Evolutionary conservation across 2,329 filamentous ascomycete genomes (phyloP), one percentile per base, ranked within the genome.

Genomic region (Arachnomyces sp.): DNA sequence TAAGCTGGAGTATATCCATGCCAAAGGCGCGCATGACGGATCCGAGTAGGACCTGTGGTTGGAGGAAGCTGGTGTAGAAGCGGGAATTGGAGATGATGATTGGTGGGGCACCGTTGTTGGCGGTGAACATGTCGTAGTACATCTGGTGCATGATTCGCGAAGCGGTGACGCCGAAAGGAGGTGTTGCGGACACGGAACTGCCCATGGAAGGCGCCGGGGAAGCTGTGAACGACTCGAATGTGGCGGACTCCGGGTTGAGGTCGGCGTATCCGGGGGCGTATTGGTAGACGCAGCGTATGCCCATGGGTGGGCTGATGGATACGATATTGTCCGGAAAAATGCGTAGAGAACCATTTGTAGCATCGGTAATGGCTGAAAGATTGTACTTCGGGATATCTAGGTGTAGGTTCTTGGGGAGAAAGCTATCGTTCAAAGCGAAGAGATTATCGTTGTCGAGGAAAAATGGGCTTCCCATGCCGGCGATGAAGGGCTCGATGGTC

Each of bases 21-120:
- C 29, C 36, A 14, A 32, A 18, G 14, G 35, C 36, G 18, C 28
- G 40, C 35, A 57, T 8, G n/a, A 39, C 30, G 7, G 35, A 25
- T 15, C 28, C 17, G 9, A 25, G 16, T 4, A 43, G 17, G 14
- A 17, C 12, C 14, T 12, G 36, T 3, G 28, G 28, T 16, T 30
- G 20, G 2, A 34, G 35, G 20, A 43, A 28, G 9, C 30, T 15
- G 2, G 2, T 3, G 7, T 20, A 20, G 15, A 16, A 18, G 12
- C 8, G n/a, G 9, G 15, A 7, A 13, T 29, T 25, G 16, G 9
- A 13, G n/a, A n/a, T n/a, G n/a, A n/a, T n/a, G n/a, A n/a, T n/a
- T n/a, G n/a, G n/a, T n/a, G n/a, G n/a, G 2, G 25, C 14, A 6
- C 20, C n/a, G 28, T 25, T 28, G 8, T 15, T 12, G 9, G 33